Percentiles rank a stretch among this genome's conserved stretches.
Evolutionary conservation across 2,329 filamentous ascomycete genomes (phyloP).

Genomic region (Aurifilum marmelostoma): DNA sequence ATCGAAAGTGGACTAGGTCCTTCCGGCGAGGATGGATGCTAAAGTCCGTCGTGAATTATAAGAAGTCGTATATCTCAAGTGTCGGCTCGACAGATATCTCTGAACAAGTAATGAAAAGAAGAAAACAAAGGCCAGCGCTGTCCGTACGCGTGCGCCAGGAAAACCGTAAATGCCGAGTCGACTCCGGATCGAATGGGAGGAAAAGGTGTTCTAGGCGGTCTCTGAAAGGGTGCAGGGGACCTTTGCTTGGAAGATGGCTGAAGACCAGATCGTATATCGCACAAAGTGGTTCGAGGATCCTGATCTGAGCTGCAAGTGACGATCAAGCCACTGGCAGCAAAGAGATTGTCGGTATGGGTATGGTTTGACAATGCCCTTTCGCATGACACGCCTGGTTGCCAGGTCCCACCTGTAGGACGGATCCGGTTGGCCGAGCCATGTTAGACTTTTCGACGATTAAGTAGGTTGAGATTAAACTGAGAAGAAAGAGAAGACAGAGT

Average conservation of each 20-base stretch:
- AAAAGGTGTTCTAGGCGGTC: constrained; percentile 25
- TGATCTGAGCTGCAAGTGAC: constrained; percentile 15
- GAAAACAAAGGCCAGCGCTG: constrained; percentile 21
- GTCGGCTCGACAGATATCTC: constrained; percentile 27
- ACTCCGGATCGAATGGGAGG: constrained; percentile 21
- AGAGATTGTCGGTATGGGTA: constrained; percentile 12
- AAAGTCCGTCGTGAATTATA: constrained; percentile 31
- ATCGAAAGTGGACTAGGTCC: constrained; percentile 28
- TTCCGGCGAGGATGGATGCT: constrained; percentile 23
- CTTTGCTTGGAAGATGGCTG: constrained; percentile 4
- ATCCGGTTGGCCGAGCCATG: constrained; percentile 28
- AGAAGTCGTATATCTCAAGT: constrained; percentile 31
- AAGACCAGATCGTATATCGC: constrained; percentile 21
- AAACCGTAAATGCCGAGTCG: constrained; percentile 23
- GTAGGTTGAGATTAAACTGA: constrained; percentile 49
- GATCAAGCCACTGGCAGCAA: constrained; percentile 8
- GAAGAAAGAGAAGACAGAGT: constrained; percentile 45
- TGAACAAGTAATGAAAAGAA: constrained; percentile 27
- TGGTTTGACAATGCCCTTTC: constrained; percentile 1
- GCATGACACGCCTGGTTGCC: constrained; percentile 30
- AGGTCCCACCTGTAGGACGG: constrained; percentile 26
- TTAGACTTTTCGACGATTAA: constrained; percentile 43
- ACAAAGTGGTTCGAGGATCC: constrained; percentile 16
- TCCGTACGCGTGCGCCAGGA: constrained; percentile 25
- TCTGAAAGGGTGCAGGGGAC: constrained; percentile 18